Evolutionary conservation across 2,329 filamentous ascomycete species (phyloP).

Genomic region (Stagonosporopsis chrysanthemi): DNA sequence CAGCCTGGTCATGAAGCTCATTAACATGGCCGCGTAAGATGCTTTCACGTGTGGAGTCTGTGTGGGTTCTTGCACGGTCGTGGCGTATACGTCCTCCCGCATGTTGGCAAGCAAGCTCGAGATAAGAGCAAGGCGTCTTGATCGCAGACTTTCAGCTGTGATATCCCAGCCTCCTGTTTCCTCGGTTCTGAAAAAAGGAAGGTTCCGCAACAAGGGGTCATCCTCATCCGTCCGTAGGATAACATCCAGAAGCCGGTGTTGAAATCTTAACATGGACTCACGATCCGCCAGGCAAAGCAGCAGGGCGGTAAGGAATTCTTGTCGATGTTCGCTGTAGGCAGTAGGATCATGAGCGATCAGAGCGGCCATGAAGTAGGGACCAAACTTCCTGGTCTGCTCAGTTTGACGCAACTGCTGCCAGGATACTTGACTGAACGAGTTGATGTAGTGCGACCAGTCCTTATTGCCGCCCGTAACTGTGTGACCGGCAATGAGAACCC

Average conservation of each 20-base stretch:
- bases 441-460: slow-evolving; percentile 65
- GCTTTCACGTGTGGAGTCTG: slow-evolving; percentile 50
- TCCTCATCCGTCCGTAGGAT: slow-evolving; percentile 58
- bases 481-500: slow-evolving; percentile 59
- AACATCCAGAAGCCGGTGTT: slow-evolving; percentile 63
- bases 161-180: slow-evolving; percentile 55
- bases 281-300: slow-evolving; percentile 65
- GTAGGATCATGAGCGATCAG: slow-evolving; percentile 50
- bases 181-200: slow-evolving; percentile 61
- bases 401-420: slow-evolving; percentile 58
- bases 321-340: slow-evolving; percentile 56
- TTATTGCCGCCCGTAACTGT: slow-evolving; percentile 55
- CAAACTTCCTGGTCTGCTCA: slow-evolving; percentile 55
- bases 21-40: slow-evolving; percentile 61
- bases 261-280: slow-evolving; percentile 67
- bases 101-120: slow-evolving; percentile 67
- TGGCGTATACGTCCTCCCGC: slow-evolving; percentile 57
- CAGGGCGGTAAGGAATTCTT: slow-evolving; percentile 62
- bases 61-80: slow-evolving; percentile 39
- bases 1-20: slow-evolving; percentile 67
- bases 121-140: slow-evolving; percentile 63
- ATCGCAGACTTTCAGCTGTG: slow-evolving; percentile 59
- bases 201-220: slow-evolving; percentile 62
- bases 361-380: slow-evolving; percentile 54
- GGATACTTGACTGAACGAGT: slow-evolving; percentile 60